Percentiles rank a stretch among this genome's conserved stretches.
Conservation (phyloP, 2,329 filamentous ascomycete species). For the Zymoseptoria crescenta region DNA sequence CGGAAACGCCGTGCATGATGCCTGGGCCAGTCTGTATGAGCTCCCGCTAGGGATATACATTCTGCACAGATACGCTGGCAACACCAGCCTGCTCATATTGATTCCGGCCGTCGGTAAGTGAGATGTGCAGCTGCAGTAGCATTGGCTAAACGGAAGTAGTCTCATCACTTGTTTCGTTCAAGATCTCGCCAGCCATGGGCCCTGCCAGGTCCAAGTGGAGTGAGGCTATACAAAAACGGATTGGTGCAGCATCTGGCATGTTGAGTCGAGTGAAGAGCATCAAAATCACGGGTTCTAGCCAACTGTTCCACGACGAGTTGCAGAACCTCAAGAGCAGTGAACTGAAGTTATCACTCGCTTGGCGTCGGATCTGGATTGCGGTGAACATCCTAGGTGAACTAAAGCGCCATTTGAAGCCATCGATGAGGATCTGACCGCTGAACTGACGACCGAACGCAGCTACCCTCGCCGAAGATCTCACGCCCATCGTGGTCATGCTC, state of each 20-base stretch:
- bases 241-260: constrained; percentile 35
- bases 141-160: not conserved
- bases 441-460: not conserved
- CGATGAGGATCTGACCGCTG: not conserved
- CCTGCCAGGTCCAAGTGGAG: constrained; percentile 34
- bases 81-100: not conserved
- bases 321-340: not conserved
- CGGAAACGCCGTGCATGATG: not conserved
- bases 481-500: not conserved
- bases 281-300: constrained; percentile 33
- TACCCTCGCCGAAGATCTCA: constrained; percentile 16
- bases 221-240: constrained; percentile 37
- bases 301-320: not conserved
- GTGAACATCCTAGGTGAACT: not conserved
- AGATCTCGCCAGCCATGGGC: constrained; percentile 11
- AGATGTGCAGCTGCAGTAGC: not conserved
- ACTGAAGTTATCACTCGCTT: not conserved
- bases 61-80: not conserved
- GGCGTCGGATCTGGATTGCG: not conserved
- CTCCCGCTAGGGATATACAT: not conserved
- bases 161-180: not conserved
- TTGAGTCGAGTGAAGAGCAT: constrained; percentile 41
- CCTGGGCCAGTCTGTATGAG: not conserved
- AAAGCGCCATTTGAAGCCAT: not conserved
- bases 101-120: not conserved